A percentile compares a stretch with the other conserved stretches of the same genome.
Evolutionary conservation across 805 yeast species (phyloP).

Genomic region (Lipomyces spencermartinsiae): DNA sequence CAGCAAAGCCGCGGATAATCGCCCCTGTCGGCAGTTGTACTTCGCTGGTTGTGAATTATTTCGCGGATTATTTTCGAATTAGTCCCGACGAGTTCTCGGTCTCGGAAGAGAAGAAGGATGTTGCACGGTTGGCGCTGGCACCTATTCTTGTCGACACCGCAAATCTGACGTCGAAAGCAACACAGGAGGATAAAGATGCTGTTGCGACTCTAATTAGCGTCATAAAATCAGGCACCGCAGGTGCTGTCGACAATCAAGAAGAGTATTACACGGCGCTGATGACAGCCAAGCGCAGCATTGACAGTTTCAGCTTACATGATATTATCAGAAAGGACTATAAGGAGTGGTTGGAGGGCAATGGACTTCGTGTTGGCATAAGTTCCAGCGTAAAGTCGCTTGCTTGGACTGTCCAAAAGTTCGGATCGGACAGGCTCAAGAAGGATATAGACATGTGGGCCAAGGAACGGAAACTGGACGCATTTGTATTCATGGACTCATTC

Average conservation of each 20-base stretch:
- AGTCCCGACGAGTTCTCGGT: constrained; percentile 4
- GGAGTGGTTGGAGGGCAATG: constrained; percentile 56
- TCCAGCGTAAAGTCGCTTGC: constrained; percentile 69
- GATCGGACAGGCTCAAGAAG: constrained; percentile 39
- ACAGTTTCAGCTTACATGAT: constrained; percentile 64
- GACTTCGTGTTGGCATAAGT: constrained; percentile 68
- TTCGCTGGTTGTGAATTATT: constrained; percentile 70
- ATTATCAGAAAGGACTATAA: constrained; percentile 85
- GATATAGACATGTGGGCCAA: constrained; percentile 45
- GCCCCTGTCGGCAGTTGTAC: constrained; percentile 78
- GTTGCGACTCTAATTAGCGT: constrained; percentile 47
- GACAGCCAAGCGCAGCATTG: constrained; percentile 65
- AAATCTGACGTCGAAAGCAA: constrained; percentile 60
- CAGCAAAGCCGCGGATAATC: constrained; percentile 65
- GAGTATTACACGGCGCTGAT: constrained; percentile 47
- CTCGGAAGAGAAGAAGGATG: constrained; percentile 26
- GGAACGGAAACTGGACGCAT: constrained; percentile 49
- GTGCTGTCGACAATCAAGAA: constrained; percentile 4
- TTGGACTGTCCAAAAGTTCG: constrained; percentile 53
- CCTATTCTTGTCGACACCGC: constrained; percentile 82
- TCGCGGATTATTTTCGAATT: constrained; percentile 48
- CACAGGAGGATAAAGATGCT: constrained; percentile 60
- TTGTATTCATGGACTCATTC: constrained; percentile 58
- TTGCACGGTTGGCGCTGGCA: constrained; percentile 59
- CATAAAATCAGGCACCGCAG: not conserved